A percentile compares a stretch with the other conserved stretches of the same genome.
Conservation (phyloP, 2,329 filamentous ascomycete species). For the Tolypocladium cylindrosporum region DNA sequence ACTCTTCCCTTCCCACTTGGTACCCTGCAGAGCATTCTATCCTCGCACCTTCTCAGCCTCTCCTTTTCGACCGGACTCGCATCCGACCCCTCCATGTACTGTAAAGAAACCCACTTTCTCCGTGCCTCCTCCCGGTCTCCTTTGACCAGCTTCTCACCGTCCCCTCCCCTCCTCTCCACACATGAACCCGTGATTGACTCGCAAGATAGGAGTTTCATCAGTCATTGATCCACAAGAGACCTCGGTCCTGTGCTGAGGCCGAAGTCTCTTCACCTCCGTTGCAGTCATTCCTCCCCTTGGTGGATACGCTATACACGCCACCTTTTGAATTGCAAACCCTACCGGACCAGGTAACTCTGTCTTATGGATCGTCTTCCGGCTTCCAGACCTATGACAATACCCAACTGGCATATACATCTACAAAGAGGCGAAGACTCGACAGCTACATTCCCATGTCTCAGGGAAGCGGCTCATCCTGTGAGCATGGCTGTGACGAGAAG, state of each 20-base stretch:
- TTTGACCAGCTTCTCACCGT: not conserved
- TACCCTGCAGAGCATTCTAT: constrained; percentile 5
- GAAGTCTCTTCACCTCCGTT: constrained; percentile 12
- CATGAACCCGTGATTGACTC: constrained; percentile 18
- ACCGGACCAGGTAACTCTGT: constrained; percentile 16
- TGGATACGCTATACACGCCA: constrained; percentile 12
- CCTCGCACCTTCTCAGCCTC: constrained; percentile 14
- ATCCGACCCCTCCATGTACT: not conserved
- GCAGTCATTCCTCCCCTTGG: constrained; percentile 9
- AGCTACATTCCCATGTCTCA: constrained; percentile 21
- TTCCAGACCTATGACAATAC: constrained; percentile 18
- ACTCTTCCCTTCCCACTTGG: constrained; percentile 13
- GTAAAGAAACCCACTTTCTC: not conserved
- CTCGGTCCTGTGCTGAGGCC: constrained; percentile 14
- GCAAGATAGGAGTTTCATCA: constrained; percentile 20
- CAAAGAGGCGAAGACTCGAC: constrained; percentile 21
- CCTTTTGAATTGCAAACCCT: constrained; percentile 15
- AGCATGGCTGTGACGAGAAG: constrained; percentile 22
- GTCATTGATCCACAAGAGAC: constrained; percentile 17
- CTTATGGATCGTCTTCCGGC: constrained; percentile 21
- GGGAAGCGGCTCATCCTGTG: constrained; percentile 10
- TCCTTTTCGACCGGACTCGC: constrained; percentile 12
- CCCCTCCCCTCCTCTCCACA: not conserved
- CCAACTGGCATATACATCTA: constrained; percentile 11
- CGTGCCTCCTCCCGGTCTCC: constrained; percentile 4